Evolutionary conservation across 78 protist species (phyloP), one percentile per base, ranked within the genome.

Genomic region (Neovahlkampfia damariscottae): DNA sequence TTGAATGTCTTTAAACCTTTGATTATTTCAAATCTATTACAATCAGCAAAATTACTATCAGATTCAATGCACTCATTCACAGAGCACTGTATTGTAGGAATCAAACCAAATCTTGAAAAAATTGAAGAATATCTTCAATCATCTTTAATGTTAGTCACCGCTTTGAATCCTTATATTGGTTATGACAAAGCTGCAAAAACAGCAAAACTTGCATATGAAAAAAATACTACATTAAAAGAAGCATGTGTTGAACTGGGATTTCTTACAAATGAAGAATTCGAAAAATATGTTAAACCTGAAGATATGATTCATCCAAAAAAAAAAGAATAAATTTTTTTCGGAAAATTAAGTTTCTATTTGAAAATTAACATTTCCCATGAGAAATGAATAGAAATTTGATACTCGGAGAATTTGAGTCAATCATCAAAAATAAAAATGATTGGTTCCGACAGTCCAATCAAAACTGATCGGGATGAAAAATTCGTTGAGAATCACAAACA

Each of bases 1-100:
- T 83, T 95, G 72, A 95, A 95, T 70, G 97, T 92, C 35, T 93
- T 88, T 90, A 91, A 90, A 79, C 98, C 98, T 27, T 74, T 93
- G 71, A 92, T 95, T 62, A 75, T 86, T 36, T 8, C 67, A 38
- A 86, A 84, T 39, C 82, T 95, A 29, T 74, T 95, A n/a, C 87
- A 82, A n/a, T 82, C 93, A 9, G 83, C 72, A 39, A 81, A 85
- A 32, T 69, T 92, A 67, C 59, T 94, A 8, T 92, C 78, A 6
- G 96, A 94, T 67, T 90, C 81, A 37, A 67, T 76, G 3, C 72
- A 27, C 62, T 85, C 90, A 9, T 94, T 93, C 83, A 35, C 74
- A 39, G 68, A 38, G 29, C 31, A 87, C 67, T 93, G 96, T 77
- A 89, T 86, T n/a, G 83, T 67, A 8, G 98, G 96, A n/a, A 77